Evolutionary conservation across 2,329 filamentous ascomycete species (phyloP), one percentile per base, ranked within the genome.

Genomic region (Chrysosphaeria jannelii): DNA sequence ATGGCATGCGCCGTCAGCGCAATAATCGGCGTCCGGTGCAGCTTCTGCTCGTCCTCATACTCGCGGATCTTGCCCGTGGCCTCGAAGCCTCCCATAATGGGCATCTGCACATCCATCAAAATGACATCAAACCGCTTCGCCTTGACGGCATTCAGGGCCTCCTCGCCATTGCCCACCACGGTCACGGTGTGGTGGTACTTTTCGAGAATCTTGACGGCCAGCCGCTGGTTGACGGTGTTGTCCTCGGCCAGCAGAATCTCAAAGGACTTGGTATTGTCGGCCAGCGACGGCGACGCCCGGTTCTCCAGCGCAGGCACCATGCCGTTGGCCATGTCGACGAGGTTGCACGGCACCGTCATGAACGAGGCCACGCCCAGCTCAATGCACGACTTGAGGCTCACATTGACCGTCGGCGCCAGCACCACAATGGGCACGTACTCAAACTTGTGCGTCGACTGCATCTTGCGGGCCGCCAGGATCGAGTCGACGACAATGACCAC

Each of bases 81-180:
- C 46, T 97, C 85, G 40, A 97, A 93, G 21, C 85, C 85, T 40
- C 85, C 85, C 79, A 93, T 93, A 37, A 93, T 72, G n/a, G 85
- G 85, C 85, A 97, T 97, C 42, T 93, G 85, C 10, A 97, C 85
- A 40, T 97, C 85, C 85, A 97, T 97, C 23, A 97, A 57, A 32
- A 97, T 85, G 30, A 90, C 75, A 42, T 97, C 85, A 41, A 88
- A 97, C 40, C 75, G 70, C 47, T 71, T 81, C 40, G 68, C 63
- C 53, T 88, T 79, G 35, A 91, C 66, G n/a, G 72, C 67, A 39
- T 91, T 72, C 9, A 93, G 65, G 2, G 85, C 85, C 39, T 93
- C 81, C 32, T 79, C 58, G 29, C 85, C 85, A 40, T 97, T 97
- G 36, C 79, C 76, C 20, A 90, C 85, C 13, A 97, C 85, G 1